phyloP scores from a whole-genome alignment of 345 rosid genomes.

The Fremontodendron californicum region DNA sequence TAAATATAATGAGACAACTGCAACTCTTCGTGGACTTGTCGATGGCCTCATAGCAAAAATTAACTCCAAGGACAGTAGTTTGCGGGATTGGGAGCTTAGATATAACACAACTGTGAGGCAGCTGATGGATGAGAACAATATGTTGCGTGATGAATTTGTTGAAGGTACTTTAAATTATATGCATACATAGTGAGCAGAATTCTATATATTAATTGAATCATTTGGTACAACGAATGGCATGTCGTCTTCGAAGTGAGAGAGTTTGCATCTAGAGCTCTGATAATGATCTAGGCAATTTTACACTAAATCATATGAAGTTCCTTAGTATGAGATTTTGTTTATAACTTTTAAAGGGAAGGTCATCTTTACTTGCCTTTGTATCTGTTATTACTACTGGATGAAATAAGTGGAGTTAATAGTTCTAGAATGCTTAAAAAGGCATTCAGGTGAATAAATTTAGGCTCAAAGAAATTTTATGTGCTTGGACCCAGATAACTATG shows the following conservation, averaged over 20 bases:
- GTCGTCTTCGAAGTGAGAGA: not conserved
- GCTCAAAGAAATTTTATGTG: not conserved
- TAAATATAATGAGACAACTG: not conserved
- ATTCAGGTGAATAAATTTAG: not conserved
- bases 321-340: not conserved
- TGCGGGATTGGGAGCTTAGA: not conserved
- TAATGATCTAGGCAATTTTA: not conserved
- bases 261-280: not conserved
- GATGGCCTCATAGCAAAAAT: constrained; percentile 1
- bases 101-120: not conserved
- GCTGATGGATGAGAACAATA: constrained; percentile 12
- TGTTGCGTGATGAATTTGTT: not conserved
- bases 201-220: not conserved
- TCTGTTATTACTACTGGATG: not conserved
- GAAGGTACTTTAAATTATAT: constrained; percentile 11
- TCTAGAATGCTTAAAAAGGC: not conserved
- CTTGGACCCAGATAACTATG: too few species aligned
- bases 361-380: not conserved
- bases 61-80: not conserved
- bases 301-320: not conserved
- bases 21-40: not conserved
- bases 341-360: not conserved
- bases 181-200: not conserved
- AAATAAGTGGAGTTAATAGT: not conserved
- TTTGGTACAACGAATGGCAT: not conserved